phyloP scores from a whole-genome alignment of 1,284 basidiomycete genomes.

The Clitocybe nebularis region DNA sequence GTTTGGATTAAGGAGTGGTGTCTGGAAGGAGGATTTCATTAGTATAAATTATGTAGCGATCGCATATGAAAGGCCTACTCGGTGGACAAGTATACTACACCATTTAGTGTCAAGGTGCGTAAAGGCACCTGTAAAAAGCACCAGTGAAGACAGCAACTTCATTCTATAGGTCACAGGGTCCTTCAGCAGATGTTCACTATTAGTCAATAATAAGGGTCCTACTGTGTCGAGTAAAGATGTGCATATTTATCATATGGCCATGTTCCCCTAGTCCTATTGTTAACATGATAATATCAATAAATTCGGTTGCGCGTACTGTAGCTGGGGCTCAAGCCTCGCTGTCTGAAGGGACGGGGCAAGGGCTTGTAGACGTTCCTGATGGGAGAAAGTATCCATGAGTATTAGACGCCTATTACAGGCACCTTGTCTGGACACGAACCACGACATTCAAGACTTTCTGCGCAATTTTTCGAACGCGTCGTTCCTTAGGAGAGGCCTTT shows the following conservation, averaged over 20 bases:
- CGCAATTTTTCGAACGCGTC: slow-evolving; percentile 28
- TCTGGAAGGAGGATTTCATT: slow-evolving; percentile 20
- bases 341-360: slow-evolving; percentile 32
- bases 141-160: slow-evolving; percentile 27
- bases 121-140: slow-evolving; percentile 33
- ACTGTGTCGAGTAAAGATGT: slow-evolving; percentile 29
- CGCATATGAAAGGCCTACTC: slow-evolving; percentile 20
- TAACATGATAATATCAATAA: too few relatives aligned
- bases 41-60: neutral
- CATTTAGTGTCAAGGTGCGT: slow-evolving; percentile 34
- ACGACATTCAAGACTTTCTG: slow-evolving; percentile 28
- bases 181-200: too few relatives aligned
- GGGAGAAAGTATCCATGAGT: too few relatives aligned
- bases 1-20: slow-evolving; percentile 39
- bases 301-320: slow-evolving; percentile 37
- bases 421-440: slow-evolving; percentile 22
- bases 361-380: slow-evolving; percentile 30
- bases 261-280: slow-evolving; percentile 30
- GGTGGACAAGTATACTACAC: slow-evolving; percentile 38
- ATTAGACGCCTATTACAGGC: too few relatives aligned
- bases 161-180: too few relatives aligned
- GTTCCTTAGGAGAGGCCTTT: slow-evolving; percentile 22
- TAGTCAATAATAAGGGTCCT: too few relatives aligned
- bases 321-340: slow-evolving; percentile 35
- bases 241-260: slow-evolving; percentile 36